Base-by-base conservation (phyloP, 768 basidiomycete species). In the Naematelia encephala region DNA sequence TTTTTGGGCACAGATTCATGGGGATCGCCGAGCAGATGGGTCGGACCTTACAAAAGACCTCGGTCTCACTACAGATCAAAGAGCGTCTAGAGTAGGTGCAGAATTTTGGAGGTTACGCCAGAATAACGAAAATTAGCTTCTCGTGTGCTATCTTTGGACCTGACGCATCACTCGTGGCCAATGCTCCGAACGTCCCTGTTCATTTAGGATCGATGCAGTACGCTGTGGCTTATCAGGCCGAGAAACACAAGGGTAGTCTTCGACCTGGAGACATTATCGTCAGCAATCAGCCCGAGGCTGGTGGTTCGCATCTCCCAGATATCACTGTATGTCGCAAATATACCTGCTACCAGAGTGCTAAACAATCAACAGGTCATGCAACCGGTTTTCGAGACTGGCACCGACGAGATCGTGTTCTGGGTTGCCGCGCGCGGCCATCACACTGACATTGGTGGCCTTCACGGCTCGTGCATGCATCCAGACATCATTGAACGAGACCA, bases 21-120 rank as follows among this genome's bases (percentile, higher is more conserved):
- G 26, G 22, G 3, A 67, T 63, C 48, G 66, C 66, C 28, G 66
- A 67, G 27, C 59, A 59, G 21, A 67, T 67, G 66, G 66, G 66
- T 22, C 48, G 60, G 28, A 54, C 53, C 4, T 45, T 67, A 2
- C 66, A 64, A 50, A 62, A 61, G 43, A 67, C 63, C 8, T 46
- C 63, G n/a, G 51, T 64, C 25, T 67, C 66, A 19, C 51, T 62
- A 1, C 56, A 62, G 51, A 54, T 64, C 19, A 61, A 61, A 25
- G 55, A 56, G 47, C 55, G 55, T 16, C 26, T 56, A 21, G 55
- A 56, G 56, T 58, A 26, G 51, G 56, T 58, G 34, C 8, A 39
- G 34, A 39, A 8, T 8, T 39, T 39, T 39, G 16, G 34, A 39
- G 8, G 34, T 8, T 16, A 16, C 34, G 34, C 34, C 34, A 16